Evolutionary conservation across 306 rosid species (phyloP), one percentile per base, ranked within the genome.

Genomic region (Glycyrrhiza uralensis): DNA sequence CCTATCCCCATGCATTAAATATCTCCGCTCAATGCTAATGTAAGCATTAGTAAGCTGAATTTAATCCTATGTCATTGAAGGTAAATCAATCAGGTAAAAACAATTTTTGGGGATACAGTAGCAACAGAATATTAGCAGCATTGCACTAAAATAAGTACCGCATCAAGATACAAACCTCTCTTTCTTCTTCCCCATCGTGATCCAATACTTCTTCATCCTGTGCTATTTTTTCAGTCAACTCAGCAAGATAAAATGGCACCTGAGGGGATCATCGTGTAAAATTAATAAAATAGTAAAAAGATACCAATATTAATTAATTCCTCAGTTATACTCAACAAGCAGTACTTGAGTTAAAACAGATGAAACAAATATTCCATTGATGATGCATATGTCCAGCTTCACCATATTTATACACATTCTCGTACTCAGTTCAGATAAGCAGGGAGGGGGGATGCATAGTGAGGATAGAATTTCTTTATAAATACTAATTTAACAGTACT

Each of bases 141-240:
- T 11, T 24, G 18, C 51, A 57, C 58, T 10, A 39, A 75, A 56
- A 52, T n/a, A 13, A 11, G 46, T 7, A 24, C 47, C 58, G 26
- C 60, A 72, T 77, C 66, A 82, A 57, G 60, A 60, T 28, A 65
- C 86, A 51, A 77, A 95, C 97, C 99, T 95, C 93, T 28, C 97
- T 85, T 79, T 95, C 97, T 80, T 95, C 99, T 77, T 91, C 99
- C 24, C 93, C 97, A 72, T 91, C 99, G 54, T 91, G 96, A 56
- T 95, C 96, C 62, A 85, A 71, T 45, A 71, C 82, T 80, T 91
- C 99, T 81, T 90, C 92, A 69, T 79, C 93, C 51, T 75, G 87
- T 39, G 57, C 82, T 82, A 90, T 75, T 54, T 83, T 90, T 63
- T 92, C 98, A 3, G 89, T 85, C 85, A 92, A 66, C 83, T 90